Evolutionary conservation across 805 yeast species (phyloP), one percentile per base, ranked within the genome.

Genomic region (Lachancea fermentati): DNA sequence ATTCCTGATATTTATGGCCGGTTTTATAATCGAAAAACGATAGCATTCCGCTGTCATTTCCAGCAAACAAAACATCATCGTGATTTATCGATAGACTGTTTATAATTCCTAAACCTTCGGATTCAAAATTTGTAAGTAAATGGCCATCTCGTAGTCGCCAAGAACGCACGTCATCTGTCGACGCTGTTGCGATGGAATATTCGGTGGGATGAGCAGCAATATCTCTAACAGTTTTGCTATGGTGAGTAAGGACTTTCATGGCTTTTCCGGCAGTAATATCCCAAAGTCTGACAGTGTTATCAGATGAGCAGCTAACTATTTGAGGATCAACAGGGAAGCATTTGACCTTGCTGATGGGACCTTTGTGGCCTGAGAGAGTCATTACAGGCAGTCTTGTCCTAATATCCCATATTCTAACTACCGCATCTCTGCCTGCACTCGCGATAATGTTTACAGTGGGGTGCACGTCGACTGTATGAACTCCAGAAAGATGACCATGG

Each of bases 401-500:
- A 41, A 93, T 81, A 61, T 93, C 99, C 99, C 99, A 93, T 4
- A 88, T 82, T 39, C 94, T 69, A 0, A 88, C 81, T 0, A 85
- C 81, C 4, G 86, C 72, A 60, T 93, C 99, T 43, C 96, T 67
- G 15, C 97, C 94, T 4, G 88, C 98, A 3, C 95, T 83, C 6
- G 83, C 85, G 5, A 91, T 65, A n/a, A 61, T 43, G 51, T 89
- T 95, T 18, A 89, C 63, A 3, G 87, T 85, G 0, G 97, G 97
- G 58, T 91, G 97, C 12, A 88, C 58, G 43, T 80, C 91, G 32
- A 89, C 69, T 0, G 94, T 71, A 54, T 86, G 87, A 2, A 93
- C 85, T 3, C 95, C 94, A 22, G 95, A 85, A 18, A 86, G 69
- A 65, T 93, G 98, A 3, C 98, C 99, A 63, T 89, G 94, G 61